Percentiles rank a stretch among this genome's conserved stretches.
Conservation (phyloP, 306 rosid genomes). For the Cucurbita pepo region DNA sequence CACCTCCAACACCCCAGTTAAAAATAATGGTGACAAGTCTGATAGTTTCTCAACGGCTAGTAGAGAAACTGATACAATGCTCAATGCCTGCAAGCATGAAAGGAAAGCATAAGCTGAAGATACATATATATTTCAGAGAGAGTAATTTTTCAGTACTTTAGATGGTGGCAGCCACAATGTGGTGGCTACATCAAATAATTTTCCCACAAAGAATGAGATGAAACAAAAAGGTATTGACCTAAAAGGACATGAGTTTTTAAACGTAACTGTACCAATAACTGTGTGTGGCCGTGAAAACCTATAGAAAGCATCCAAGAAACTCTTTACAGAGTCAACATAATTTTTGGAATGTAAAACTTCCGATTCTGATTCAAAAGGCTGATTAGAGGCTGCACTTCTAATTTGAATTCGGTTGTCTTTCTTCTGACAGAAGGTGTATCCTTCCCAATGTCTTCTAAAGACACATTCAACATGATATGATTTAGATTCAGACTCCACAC, state of each 20-base stretch:
- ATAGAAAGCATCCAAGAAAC: constrained; percentile 57
- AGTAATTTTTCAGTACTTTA: background rate
- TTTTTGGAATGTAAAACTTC: constrained; percentile 32
- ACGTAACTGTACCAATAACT: constrained; percentile 90
- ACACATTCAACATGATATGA: constrained; percentile 6
- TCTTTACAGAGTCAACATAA: constrained; percentile 19
- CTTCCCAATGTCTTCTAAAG: constrained; percentile 15
- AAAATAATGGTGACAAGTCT: constrained; percentile 75
- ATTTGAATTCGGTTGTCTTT: constrained; percentile 18
- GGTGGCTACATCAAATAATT: background rate
- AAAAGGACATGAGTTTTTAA: background rate
- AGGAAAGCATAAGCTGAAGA: constrained; percentile 2
- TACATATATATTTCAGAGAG: background rate
- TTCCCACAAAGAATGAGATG: constrained; percentile 1
- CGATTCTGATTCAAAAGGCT: constrained; percentile 57
- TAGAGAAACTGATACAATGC: constrained; percentile 88
- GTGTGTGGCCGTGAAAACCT: constrained; percentile 96
- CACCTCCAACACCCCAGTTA: constrained; percentile 73
- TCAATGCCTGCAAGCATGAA: constrained; percentile 50
- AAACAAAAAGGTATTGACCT: background rate
- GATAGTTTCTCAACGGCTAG: constrained; percentile 58
- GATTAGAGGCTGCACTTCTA: constrained; percentile 41
- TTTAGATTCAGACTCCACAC: constrained; percentile 21
- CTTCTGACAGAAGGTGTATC: constrained; percentile 11
- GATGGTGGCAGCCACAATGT: background rate